Evolutionary conservation across 1,284 basidiomycete species (phyloP), one percentile per base, ranked within the genome.

Genomic region (Moesziomyces antarcticus): DNA sequence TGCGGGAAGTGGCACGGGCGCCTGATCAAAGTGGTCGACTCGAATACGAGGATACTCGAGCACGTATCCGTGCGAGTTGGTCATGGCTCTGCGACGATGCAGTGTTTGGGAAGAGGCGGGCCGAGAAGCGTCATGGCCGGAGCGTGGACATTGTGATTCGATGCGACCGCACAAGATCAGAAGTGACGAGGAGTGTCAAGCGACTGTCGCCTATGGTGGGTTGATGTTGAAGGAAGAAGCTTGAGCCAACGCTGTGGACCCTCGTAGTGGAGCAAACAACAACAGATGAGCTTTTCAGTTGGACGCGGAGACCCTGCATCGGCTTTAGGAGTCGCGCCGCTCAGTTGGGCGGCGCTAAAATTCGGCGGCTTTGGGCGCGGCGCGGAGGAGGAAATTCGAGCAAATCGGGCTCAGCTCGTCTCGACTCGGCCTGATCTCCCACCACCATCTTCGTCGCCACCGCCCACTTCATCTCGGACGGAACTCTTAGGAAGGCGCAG

Each of bases 21-120:
- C 56, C 30, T 68, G 71, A n/a, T 77, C 76, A 48, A 79, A 79
- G 21, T 69, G 65, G 53, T 80, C 78, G 24, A 80, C 77, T 14
- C 78, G 60, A 33, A 80, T 77, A 42, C 76, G 72, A 22, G 78
- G 78, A 60, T 80, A 80, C 59, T 79, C 78, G 63, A 69, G 60
- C 6, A 80, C 55, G 58, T 75, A 80, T 45, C 77, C 75, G 33
- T 74, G 66, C 9, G 72, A 69, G 53, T 74, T 74, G 58, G 72
- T 74, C 72, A 69, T 73, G 13, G 45, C 33, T 40, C 37, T 8
- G 6, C 8, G 5, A 27, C 6, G 25, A 27, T 11, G 42, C 16
- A 20, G 18, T 10, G 42, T n/a, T 49, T 47, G 20, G 40, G 13
- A 22, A 33, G 16, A 22, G n/a, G 5, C 3, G 37, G 3, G 20